Percentiles rank a stretch among this genome's conserved stretches.
Evolutionary conservation across 495 filamentous ascomycete genomes (phyloP).

Genomic region (Talaromyces adpressus): DNA sequence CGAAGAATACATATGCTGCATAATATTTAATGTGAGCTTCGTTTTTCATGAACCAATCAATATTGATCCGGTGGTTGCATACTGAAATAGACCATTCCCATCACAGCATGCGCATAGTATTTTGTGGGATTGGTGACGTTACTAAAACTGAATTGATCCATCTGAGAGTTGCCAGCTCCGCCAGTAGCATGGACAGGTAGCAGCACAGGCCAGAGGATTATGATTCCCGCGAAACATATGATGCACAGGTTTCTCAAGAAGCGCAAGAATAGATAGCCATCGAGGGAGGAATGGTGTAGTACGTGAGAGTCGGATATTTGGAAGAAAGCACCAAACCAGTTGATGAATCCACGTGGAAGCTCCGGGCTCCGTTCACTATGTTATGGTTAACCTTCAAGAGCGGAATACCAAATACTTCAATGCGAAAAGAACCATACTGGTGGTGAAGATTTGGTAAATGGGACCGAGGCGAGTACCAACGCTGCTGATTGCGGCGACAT

Average conservation of each 20-base stretch:
- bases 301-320: conserved; percentile 53
- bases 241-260: conserved; percentile 65
- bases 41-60: not conserved
- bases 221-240: conserved; percentile 66
- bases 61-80: conserved; percentile 14
- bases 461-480: conserved; percentile 77
- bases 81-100: conserved; percentile 51
- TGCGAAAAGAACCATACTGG: conserved; percentile 35
- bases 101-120: conserved; percentile 56
- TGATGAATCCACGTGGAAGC: conserved; percentile 41
- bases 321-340: conserved; percentile 58
- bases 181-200: conserved; percentile 76
- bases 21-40: not conserved
- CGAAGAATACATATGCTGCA: conserved; percentile 57
- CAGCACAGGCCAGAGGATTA: conserved; percentile 73
- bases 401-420: not conserved
- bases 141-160: conserved; percentile 60
- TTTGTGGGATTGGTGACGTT: conserved; percentile 47
- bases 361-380: conserved; percentile 31
- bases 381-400: not conserved
- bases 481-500: conserved; percentile 60
- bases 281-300: conserved; percentile 61
- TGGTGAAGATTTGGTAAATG: conserved; percentile 67
- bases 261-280: conserved; percentile 78
- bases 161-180: conserved; percentile 47